Evolutionary conservation across 2,329 filamentous ascomycete species (phyloP).

Genomic region (Sarocladiaceae sp.): DNA sequence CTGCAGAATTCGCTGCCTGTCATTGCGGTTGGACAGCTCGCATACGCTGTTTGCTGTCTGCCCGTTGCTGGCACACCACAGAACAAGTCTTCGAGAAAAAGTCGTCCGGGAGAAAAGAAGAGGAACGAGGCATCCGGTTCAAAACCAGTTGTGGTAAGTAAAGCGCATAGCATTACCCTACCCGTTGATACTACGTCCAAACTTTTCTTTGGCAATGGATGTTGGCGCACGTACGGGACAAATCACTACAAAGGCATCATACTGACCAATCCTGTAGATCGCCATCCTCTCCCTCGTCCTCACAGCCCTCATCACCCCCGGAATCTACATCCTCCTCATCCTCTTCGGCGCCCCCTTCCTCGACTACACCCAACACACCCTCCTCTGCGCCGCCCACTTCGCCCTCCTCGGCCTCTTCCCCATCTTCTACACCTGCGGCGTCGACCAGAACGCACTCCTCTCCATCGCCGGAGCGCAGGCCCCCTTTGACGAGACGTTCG

Average conservation of each 20-base stretch:
- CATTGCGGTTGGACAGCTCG: slow-evolving; percentile 59
- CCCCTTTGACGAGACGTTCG: slow-evolving; percentile 81
- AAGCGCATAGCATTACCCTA: too few relatives aligned
- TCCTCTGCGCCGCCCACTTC: slow-evolving; percentile 77
- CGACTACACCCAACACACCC: slow-evolving; percentile 72
- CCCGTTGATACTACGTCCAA: background rate
- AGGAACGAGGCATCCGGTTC: slow-evolving; percentile 37
- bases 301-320: slow-evolving; percentile 67
- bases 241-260: too few relatives aligned
- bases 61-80: slow-evolving; percentile 51
- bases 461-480: slow-evolving; percentile 60
- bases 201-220: background rate
- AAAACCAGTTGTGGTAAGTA: slow-evolving; percentile 44
- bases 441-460: slow-evolving; percentile 69
- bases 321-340: slow-evolving; percentile 60
- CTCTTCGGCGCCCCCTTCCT: slow-evolving; percentile 91
- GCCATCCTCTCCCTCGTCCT: slow-evolving; percentile 47
- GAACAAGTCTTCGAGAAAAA: slow-evolving; percentile 38
- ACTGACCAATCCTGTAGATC: slow-evolving; percentile 32
- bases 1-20: slow-evolving; percentile 59
- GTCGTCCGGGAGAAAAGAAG: slow-evolving; percentile 50
- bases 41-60: slow-evolving; percentile 59
- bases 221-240: too few relatives aligned
- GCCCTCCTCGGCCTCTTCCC: slow-evolving; percentile 74
- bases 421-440: slow-evolving; percentile 80